Evolutionary conservation across 352 stramenopile species (phyloP).

Genomic region (Phytophthora crassamura): DNA sequence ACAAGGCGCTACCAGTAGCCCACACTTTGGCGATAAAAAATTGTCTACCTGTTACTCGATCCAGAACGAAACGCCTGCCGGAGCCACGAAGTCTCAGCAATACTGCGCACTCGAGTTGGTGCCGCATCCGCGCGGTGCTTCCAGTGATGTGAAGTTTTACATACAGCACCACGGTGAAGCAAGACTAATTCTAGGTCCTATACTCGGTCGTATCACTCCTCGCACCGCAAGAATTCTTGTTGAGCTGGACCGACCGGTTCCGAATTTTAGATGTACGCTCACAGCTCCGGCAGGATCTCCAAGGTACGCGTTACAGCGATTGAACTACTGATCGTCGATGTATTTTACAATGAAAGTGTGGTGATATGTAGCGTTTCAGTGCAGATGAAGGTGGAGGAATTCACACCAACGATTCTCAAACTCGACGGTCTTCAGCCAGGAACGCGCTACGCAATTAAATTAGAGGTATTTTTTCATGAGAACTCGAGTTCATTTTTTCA

Average conservation of each 20-base stretch:
- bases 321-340: not conserved
- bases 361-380: slow-evolving; percentile 26
- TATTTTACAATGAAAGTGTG: not conserved
- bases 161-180: slow-evolving; percentile 42
- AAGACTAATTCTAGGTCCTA: slow-evolving; percentile 57
- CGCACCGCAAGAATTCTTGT: slow-evolving; percentile 63
- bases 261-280: slow-evolving; percentile 48
- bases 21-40: slow-evolving; percentile 2
- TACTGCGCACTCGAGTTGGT: slow-evolving; percentile 62
- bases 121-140: slow-evolving; percentile 46
- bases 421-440: slow-evolving; percentile 60
- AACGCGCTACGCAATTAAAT: slow-evolving; percentile 61
- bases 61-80: slow-evolving; percentile 32
- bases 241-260: slow-evolving; percentile 57
- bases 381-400: slow-evolving; percentile 46
- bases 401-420: slow-evolving; percentile 67
- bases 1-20: not conserved
- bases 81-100: slow-evolving; percentile 29
- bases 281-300: slow-evolving; percentile 39
- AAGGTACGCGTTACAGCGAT: slow-evolving; percentile 27
- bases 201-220: slow-evolving; percentile 69
- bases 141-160: slow-evolving; percentile 46
- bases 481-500: not conserved
- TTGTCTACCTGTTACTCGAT: slow-evolving; percentile 17
- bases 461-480: slow-evolving; percentile 45